A percentile compares a stretch with the other conserved stretches of the same genome.
phyloP scores from a whole-genome alignment of 169 alveolate species.

The Babesia caballi region DNA sequence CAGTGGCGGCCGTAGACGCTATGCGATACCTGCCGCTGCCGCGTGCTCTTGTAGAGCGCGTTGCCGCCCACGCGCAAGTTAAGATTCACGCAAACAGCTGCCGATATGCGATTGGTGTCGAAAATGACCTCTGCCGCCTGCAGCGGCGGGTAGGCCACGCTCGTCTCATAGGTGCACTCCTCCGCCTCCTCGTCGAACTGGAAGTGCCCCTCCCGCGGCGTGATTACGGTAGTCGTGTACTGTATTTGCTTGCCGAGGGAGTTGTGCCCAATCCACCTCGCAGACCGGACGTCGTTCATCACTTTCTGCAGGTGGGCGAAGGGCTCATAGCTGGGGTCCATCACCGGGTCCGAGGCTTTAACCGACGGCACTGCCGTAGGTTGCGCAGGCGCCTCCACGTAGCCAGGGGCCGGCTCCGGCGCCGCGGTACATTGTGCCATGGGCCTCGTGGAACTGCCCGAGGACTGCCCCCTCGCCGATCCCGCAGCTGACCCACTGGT shows the following conservation, averaged over 20 bases:
- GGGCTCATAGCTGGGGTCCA: slow-evolving; percentile 23
- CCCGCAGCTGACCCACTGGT: too few species aligned
- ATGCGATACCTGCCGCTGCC: neutral
- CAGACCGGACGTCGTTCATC: neutral
- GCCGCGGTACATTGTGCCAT: too few species aligned
- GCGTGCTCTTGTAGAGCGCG: slow-evolving; percentile 25
- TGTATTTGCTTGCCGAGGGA: too few species aligned
- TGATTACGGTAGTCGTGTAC: neutral
- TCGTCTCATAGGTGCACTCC: slow-evolving; percentile 52
- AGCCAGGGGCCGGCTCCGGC: too few species aligned
- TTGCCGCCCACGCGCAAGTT: slow-evolving; percentile 25
- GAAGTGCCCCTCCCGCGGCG: slow-evolving; percentile 18
- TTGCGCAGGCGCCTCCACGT: neutral
- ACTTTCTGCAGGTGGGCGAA: slow-evolving; percentile 14
- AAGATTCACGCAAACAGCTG: slow-evolving; percentile 51
- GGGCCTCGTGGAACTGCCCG: neutral
- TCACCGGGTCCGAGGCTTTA: neutral
- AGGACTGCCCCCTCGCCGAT: neutral
- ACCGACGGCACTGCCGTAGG: neutral
- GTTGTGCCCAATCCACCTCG: neutral
- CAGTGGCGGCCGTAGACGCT: slow-evolving; percentile 30
- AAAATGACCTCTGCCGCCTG: neutral
- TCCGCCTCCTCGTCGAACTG: slow-evolving; percentile 27
- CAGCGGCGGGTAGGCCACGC: slow-evolving; percentile 40
- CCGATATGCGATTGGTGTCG: slow-evolving; percentile 39